Percentiles rank a stretch among this genome's conserved stretches.
These are phyloP conservation scores for Rhizomucor pusillus DNA, from an alignment of 371 early-diverging fungal genomes.

Conservation along the genomic window DNA sequence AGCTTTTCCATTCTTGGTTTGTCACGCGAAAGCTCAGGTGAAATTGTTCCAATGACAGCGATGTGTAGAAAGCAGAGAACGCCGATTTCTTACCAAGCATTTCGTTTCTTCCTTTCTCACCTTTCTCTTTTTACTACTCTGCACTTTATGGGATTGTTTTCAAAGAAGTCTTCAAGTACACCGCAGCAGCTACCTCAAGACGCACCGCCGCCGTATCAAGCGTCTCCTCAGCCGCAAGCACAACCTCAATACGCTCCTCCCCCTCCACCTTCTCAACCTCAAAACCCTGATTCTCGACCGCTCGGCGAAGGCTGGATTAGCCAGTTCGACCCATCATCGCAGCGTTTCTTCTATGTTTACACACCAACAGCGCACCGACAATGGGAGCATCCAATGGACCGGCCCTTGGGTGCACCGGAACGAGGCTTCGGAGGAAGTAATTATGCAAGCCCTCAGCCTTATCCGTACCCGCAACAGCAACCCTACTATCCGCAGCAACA, in stretches of 20 bases:
- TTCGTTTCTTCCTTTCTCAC: conserved; percentile 3
- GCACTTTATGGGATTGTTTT: conserved; percentile 36
- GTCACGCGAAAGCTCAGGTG: not conserved
- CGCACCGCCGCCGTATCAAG: conserved; percentile 23
- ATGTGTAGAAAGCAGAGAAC: not conserved
- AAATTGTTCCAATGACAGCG: not conserved
- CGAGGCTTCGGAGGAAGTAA: conserved; percentile 11
- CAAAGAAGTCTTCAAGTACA: conserved; percentile 17
- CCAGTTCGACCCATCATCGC: conserved; percentile 37
- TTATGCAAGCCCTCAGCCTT: conserved; percentile 2
- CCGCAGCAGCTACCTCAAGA: conserved; percentile 12
- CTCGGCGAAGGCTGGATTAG: conserved; percentile 46
- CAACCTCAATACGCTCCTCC: conserved; percentile 33
- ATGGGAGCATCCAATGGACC: conserved; percentile 50
- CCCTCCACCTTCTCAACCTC: conserved; percentile 25
- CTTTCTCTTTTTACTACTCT: conserved; percentile 8
- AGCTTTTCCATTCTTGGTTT: too few species aligned
- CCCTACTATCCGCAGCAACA: conserved; percentile 15
- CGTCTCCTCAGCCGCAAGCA: conserved; percentile 7
- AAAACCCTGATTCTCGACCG: conserved; percentile 34
- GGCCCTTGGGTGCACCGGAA: conserved; percentile 14
- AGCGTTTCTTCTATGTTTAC: conserved; percentile 46
- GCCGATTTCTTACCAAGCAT: not conserved
- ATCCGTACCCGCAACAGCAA: conserved; percentile 15
- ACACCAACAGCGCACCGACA: conserved; percentile 44